These are phyloP conservation scores for Geotrichum candidum DNA, from an alignment of 1,139 yeast genomes.

Conservation along the genomic window DNA sequence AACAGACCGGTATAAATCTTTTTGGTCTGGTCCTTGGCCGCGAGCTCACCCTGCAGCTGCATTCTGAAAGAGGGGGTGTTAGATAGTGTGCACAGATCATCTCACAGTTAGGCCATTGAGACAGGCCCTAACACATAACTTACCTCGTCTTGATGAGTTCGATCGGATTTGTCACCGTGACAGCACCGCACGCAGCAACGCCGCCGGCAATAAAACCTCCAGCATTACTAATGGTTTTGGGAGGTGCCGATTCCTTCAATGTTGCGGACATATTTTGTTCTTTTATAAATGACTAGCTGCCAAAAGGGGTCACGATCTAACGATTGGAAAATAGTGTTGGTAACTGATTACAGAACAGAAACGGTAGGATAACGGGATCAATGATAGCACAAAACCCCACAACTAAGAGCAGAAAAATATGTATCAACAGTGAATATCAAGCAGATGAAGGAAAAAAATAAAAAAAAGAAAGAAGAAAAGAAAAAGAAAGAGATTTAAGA, in stretches of 20 bases:
- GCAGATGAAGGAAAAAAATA: neutral
- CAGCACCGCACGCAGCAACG: slow-evolving; percentile 95
- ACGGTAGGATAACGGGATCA: neutral
- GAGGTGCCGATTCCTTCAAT: neutral
- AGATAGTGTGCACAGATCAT: neutral
- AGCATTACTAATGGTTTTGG: slow-evolving; percentile 37
- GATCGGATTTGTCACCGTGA: slow-evolving; percentile 91
- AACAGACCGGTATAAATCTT: slow-evolving; percentile 71
- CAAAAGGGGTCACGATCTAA: neutral
- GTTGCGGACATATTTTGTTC: neutral
- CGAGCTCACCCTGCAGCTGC: slow-evolving; percentile 92
- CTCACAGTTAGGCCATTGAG: neutral
- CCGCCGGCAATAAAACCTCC: slow-evolving; percentile 95
- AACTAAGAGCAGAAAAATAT: neutral
- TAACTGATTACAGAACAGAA: neutral
- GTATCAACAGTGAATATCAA: too few species aligned
- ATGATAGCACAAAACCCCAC: neutral
- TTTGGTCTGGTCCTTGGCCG: slow-evolving; percentile 47
- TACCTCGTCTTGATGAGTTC: slow-evolving; percentile 75
- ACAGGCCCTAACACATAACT: neutral
- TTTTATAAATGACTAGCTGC: neutral
- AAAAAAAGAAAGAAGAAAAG: neutral
- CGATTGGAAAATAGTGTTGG: neutral
- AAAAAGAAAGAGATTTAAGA: neutral
- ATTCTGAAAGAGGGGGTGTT: slow-evolving; percentile 43